Evolutionary conservation across 2,329 filamentous ascomycete genomes (phyloP).

Genomic region (Epichloe hybrida): DNA sequence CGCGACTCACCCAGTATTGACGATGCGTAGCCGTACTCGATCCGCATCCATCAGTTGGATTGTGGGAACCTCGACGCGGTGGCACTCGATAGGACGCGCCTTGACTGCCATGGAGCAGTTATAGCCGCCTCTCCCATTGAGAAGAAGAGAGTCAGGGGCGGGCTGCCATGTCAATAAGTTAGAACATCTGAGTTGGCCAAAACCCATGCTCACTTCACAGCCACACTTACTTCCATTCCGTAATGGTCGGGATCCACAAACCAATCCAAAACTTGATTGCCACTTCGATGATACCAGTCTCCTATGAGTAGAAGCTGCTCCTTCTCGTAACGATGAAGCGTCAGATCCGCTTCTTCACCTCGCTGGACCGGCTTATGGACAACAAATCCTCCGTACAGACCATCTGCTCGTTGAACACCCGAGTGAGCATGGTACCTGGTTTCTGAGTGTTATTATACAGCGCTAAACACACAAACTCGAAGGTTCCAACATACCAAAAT

Average conservation of each 20-base stretch:
- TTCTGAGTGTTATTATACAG: background rate
- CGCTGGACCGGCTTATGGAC: conserved; percentile 22
- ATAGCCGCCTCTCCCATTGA: conserved; percentile 21
- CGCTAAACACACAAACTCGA: too few species aligned
- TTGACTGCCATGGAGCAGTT: conserved; percentile 11
- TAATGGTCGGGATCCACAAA: conserved; percentile 12
- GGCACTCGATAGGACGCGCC: conserved; percentile 8
- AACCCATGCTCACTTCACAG: background rate
- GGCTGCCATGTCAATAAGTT: conserved; percentile 19
- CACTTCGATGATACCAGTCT: conserved; percentile 26
- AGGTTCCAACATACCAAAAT: conserved; percentile 37
- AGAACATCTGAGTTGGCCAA: conserved; percentile 3
- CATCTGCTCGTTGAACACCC: conserved; percentile 27
- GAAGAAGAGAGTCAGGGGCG: conserved; percentile 25
- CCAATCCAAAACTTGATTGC: conserved; percentile 14
- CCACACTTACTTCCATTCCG: conserved; percentile 7
- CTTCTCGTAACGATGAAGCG: conserved; percentile 16
- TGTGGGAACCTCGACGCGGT: conserved; percentile 2
- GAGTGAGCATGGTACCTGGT: conserved; percentile 49
- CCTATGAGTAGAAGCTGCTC: conserved; percentile 23
- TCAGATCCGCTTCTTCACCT: conserved; percentile 11
- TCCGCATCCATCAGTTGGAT: conserved; percentile 5
- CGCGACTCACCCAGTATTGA: conserved; percentile 8
- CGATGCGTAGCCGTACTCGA: conserved; percentile 8
- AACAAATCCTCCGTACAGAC: conserved; percentile 14